A percentile compares a stretch with the other conserved stretches of the same genome.
phyloP scores from a whole-genome alignment of 1,284 basidiomycete species.

The Malassezia globosa region DNA sequence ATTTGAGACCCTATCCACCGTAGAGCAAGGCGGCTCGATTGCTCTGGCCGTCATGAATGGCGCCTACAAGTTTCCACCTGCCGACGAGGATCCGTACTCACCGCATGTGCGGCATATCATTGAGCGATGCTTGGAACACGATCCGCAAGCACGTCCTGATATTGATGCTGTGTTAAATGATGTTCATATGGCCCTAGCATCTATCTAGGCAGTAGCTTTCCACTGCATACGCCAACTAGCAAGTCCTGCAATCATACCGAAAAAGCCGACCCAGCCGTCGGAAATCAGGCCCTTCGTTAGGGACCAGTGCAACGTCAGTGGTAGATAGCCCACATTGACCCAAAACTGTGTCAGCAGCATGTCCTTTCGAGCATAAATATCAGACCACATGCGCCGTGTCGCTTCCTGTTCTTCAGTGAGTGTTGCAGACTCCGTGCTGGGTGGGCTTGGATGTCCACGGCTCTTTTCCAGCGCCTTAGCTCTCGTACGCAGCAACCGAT shows the following conservation, averaged over 20 bases:
- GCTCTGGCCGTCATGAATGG: slow-evolving; percentile 45
- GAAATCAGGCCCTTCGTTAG: slow-evolving; percentile 41
- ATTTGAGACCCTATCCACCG: slow-evolving; percentile 45
- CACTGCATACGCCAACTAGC: slow-evolving; percentile 37
- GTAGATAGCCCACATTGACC: slow-evolving; percentile 64
- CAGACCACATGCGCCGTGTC: slow-evolving; percentile 41
- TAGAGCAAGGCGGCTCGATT: slow-evolving; percentile 45
- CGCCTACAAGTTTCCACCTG: slow-evolving; percentile 37
- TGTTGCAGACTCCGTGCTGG: slow-evolving; percentile 13
- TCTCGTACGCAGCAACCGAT: slow-evolving; percentile 39
- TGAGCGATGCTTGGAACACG: slow-evolving; percentile 29
- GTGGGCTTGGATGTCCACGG: slow-evolving; percentile 36
- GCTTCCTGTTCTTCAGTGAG: slow-evolving; percentile 30
- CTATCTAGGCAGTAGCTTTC: slow-evolving; percentile 21
- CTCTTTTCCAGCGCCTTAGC: slow-evolving; percentile 38
- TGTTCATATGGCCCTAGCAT: slow-evolving; percentile 20
- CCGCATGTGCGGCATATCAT: slow-evolving; percentile 38
- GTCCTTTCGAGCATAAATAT: slow-evolving; percentile 53
- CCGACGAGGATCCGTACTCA: slow-evolving; percentile 31
- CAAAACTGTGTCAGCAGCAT: slow-evolving; percentile 63
- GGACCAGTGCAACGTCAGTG: slow-evolving; percentile 70
- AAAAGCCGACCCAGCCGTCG: slow-evolving; percentile 43
- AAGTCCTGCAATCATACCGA: slow-evolving; percentile 41
- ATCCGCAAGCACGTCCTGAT: slow-evolving; percentile 31
- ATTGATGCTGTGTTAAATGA: slow-evolving; percentile 35